phyloP scores from a whole-genome alignment of 75 land plant species.

The Chamaecyparis obtusa region DNA sequence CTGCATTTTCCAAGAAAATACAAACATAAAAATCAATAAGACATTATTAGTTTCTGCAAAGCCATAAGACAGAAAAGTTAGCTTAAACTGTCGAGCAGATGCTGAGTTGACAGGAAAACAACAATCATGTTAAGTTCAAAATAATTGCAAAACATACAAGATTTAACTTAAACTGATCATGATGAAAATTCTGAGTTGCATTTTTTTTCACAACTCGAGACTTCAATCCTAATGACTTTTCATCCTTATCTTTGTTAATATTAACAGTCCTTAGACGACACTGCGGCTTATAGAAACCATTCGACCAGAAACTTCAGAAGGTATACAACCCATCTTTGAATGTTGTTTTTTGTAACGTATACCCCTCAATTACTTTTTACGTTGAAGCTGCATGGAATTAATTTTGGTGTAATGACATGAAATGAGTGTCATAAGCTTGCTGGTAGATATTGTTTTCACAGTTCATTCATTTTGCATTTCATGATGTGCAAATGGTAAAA shows the following conservation, averaged over 20 bases:
- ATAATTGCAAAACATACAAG: background rate
- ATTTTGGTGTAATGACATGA: too few relatives aligned
- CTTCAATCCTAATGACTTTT: background rate
- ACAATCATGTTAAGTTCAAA: background rate
- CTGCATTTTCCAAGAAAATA: conserved; percentile 25
- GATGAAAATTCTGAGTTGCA: background rate
- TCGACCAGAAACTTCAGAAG: background rate
- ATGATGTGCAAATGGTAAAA: too few relatives aligned
- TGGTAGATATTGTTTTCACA: too few relatives aligned
- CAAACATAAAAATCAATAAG: conserved; percentile 3
- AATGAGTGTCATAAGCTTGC: too few relatives aligned
- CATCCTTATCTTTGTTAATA: background rate
- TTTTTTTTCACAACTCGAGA: background rate
- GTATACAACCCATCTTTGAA: background rate
- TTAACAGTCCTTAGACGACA: background rate
- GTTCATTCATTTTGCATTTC: too few relatives aligned
- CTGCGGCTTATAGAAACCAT: background rate
- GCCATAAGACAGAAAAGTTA: background rate
- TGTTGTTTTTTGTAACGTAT: background rate
- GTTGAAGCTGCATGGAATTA: too few relatives aligned
- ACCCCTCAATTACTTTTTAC: too few relatives aligned
- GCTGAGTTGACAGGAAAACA: background rate
- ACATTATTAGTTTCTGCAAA: background rate
- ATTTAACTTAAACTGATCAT: background rate
- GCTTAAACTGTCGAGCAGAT: background rate